These are phyloP conservation scores for Coniosporium tulheliwenetii DNA, from an alignment of 2,329 filamentous ascomycete species.

Conservation along the genomic window DNA sequence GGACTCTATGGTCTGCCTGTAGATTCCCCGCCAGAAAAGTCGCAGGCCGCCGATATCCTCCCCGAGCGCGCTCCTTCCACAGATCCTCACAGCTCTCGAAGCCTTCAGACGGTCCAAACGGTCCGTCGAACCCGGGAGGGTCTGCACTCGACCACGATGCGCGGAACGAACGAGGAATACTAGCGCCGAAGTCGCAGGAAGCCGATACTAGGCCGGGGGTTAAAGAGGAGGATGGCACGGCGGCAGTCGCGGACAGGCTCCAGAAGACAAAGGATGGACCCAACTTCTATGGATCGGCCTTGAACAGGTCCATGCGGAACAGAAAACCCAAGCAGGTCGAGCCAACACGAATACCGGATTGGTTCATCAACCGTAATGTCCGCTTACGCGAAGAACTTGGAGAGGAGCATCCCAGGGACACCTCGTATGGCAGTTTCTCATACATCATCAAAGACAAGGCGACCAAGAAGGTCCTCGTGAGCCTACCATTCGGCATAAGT, in stretches of 20 bases:
- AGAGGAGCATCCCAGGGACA: no score
- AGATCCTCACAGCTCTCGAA: background rate
- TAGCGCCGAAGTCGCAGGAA: background rate
- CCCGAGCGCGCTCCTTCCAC: background rate
- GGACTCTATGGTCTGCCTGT: background rate
- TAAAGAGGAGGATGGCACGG: background rate
- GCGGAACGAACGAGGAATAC: background rate
- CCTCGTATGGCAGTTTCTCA: no score
- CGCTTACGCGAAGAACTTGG: conserved; percentile 7
- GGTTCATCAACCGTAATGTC: conserved; percentile 21
- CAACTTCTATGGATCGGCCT: background rate
- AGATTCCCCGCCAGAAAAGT: background rate
- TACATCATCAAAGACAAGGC: no score
- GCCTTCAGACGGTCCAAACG: background rate
- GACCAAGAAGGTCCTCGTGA: background rate
- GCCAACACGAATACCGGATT: conserved; percentile 14
- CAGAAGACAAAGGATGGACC: background rate
- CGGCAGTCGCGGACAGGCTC: background rate
- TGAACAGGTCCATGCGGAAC: background rate
- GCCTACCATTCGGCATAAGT: background rate
- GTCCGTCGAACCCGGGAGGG: background rate
- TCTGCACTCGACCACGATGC: background rate
- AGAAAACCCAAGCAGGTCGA: background rate
- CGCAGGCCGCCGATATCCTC: background rate
- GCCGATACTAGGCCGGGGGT: background rate